Percentiles rank a stretch among this genome's conserved stretches.
Conservation (phyloP, 441 rosid genomes). For the Arabidopsis hybrid region DNA sequence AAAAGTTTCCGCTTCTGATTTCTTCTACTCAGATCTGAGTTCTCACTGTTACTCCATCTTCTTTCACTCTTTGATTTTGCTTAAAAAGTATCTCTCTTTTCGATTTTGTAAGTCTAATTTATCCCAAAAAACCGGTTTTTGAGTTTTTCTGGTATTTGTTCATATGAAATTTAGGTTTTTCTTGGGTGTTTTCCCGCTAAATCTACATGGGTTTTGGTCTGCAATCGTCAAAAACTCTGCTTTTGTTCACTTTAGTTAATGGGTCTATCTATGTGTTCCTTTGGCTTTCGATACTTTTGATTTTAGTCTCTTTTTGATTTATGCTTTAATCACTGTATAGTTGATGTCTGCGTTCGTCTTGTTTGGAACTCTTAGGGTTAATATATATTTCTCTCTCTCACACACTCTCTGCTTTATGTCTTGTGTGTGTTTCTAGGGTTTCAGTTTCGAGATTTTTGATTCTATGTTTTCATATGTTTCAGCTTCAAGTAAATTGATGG, state of each 20-base stretch:
- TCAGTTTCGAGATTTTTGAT: not conserved
- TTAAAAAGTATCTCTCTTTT: not conserved
- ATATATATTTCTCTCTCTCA: conserved; percentile 11
- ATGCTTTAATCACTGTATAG: conserved; percentile 19
- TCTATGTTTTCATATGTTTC: conserved; percentile 7
- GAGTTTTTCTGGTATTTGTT: conserved; percentile 11
- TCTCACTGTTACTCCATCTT: conserved; percentile 12
- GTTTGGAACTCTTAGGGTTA: conserved; percentile 19
- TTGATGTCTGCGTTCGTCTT: conserved; percentile 4
- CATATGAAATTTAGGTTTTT: conserved; percentile 4
- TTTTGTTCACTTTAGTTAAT: conserved; percentile 31
- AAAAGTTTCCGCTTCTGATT: conserved; percentile 23
- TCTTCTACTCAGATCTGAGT: conserved; percentile 39
- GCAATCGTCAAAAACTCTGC: conserved; percentile 34
- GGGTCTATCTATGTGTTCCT: conserved; percentile 33
- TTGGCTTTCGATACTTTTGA: conserved; percentile 26
- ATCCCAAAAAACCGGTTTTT: not conserved
- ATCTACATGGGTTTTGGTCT: conserved; percentile 36
- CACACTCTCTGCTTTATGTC: not conserved
- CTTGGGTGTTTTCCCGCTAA: conserved; percentile 35
- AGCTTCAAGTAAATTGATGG: not conserved
- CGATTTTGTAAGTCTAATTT: conserved; percentile 3
- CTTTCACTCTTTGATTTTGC: conserved; percentile 22
- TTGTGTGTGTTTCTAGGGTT: conserved; percentile 38
- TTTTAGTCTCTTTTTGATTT: conserved; percentile 21